These are phyloP conservation scores for Ascobolus immersus DNA, from an alignment of 495 filamentous ascomycete species.

Conservation along the genomic window DNA sequence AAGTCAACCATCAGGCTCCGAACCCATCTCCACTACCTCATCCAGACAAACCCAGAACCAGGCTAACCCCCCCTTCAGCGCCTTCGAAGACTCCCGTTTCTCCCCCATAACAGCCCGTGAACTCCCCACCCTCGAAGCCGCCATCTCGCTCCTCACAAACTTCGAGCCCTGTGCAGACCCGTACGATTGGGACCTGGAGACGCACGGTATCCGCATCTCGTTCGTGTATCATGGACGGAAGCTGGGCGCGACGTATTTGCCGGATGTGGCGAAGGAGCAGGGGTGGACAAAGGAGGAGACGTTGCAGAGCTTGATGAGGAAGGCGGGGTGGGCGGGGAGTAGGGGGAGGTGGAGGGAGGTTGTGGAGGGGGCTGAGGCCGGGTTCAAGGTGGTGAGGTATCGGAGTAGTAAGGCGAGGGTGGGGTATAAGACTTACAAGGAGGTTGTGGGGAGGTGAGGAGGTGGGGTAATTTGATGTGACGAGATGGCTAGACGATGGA, in stretches of 20 bases:
- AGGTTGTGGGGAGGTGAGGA: constrained; percentile 26
- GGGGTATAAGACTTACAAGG: constrained; percentile 44
- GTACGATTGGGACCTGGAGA: constrained; percentile 68
- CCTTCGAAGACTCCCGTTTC: constrained; percentile 72
- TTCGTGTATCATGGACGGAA: constrained; percentile 41
- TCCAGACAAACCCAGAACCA: background rate
- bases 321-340: constrained; percentile 59
- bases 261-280: constrained; percentile 76
- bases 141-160: constrained; percentile 48
- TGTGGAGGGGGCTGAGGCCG: too few species aligned
- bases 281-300: constrained; percentile 92
- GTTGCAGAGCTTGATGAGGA: constrained; percentile 67
- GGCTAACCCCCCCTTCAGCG: too few species aligned
- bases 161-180: constrained; percentile 46
- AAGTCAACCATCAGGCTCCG: background rate
- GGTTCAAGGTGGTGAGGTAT: constrained; percentile 52
- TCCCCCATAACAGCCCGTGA: constrained; percentile 40
- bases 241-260: constrained; percentile 69
- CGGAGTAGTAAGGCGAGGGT: constrained; percentile 50
- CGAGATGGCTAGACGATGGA: too few species aligned
- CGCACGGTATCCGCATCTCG: constrained; percentile 56
- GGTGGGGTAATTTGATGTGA: too few species aligned
- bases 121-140: constrained; percentile 40
- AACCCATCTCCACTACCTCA: constrained; percentile 3
- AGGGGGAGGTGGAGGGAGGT: constrained; percentile 51